These are phyloP conservation scores for Candida chilensis DNA, from an alignment of 805 yeast genomes.

Conservation along the genomic window DNA sequence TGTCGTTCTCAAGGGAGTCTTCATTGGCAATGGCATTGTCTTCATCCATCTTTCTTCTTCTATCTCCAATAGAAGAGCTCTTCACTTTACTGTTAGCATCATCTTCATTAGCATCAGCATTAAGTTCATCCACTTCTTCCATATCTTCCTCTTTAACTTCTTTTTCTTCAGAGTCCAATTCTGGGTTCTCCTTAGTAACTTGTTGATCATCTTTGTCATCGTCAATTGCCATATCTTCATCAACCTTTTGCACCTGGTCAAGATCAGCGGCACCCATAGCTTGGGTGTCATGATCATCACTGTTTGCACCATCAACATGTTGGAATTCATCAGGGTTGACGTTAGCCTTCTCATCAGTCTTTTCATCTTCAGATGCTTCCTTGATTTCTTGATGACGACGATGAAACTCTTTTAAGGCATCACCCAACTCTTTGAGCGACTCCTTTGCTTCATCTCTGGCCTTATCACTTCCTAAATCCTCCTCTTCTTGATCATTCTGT, in stretches of 20 bases:
- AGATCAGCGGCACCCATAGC: constrained; percentile 86
- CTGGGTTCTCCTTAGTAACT: constrained; percentile 14
- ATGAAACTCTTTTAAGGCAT: constrained; percentile 84
- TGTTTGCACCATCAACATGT: constrained; percentile 72
- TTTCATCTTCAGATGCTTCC: constrained; percentile 48
- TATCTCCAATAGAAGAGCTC: no score
- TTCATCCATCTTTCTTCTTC: constrained; percentile 8
- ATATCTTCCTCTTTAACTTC: constrained; percentile 19
- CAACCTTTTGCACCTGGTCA: constrained; percentile 68
- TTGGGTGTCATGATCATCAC: constrained; percentile 67
- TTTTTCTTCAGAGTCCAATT: constrained; percentile 17
- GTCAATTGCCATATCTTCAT: constrained; percentile 76
- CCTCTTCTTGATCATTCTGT: constrained; percentile 24
- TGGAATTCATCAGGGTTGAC: constrained; percentile 81
- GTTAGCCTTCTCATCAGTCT: constrained; percentile 43
- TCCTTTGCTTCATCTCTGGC: constrained; percentile 65
- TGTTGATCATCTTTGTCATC: constrained; percentile 47
- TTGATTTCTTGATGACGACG: constrained; percentile 83
- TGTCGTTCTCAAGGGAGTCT: constrained; percentile 1
- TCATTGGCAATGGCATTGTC: constrained; percentile 1
- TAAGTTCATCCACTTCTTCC: constrained; percentile 13
- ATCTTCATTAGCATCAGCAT: constrained; percentile 15
- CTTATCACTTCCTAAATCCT: constrained; percentile 33
- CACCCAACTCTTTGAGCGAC: constrained; percentile 83
- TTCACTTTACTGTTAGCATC: constrained; percentile 8